Percentiles rank a stretch among this genome's conserved stretches.
phyloP scores from a whole-genome alignment of 371 early-diverging fungal species.

The Gilbertella persicaria region DNA sequence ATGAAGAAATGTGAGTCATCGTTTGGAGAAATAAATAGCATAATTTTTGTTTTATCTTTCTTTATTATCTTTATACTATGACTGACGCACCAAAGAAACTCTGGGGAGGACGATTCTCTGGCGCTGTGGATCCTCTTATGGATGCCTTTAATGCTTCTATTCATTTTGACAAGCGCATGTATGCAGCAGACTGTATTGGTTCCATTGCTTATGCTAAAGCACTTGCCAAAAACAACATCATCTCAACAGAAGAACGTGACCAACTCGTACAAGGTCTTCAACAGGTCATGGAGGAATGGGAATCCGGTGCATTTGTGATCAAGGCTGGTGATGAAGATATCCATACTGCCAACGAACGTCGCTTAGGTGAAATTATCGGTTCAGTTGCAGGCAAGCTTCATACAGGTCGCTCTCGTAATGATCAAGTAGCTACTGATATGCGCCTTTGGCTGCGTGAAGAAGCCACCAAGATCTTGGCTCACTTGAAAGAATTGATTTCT shows the following conservation, averaged over 20 bases:
- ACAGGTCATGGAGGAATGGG: slow-evolving; percentile 85
- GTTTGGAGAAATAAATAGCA: not conserved
- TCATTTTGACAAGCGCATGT: slow-evolving; percentile 90
- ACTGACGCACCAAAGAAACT: slow-evolving; percentile 55
- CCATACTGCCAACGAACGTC: slow-evolving; percentile 97
- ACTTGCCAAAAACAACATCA: slow-evolving; percentile 70
- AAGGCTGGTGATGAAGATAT: slow-evolving; percentile 93
- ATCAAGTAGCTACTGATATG: slow-evolving; percentile 98
- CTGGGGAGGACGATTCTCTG: slow-evolving; percentile 89
- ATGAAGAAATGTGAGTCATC: not conserved
- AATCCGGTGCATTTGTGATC: slow-evolving; percentile 69
- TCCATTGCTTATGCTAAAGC: slow-evolving; percentile 93
- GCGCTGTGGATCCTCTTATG: slow-evolving; percentile 94
- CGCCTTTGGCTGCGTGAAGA: slow-evolving; percentile 92
- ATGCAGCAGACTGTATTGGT: slow-evolving; percentile 84
- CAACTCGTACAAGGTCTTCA: slow-evolving; percentile 75
- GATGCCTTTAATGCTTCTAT: slow-evolving; percentile 95
- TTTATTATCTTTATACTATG: slow-evolving; percentile 2
- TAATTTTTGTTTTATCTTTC: not conserved
- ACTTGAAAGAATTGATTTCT: slow-evolving; percentile 75
- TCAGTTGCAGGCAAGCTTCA: slow-evolving; percentile 94
- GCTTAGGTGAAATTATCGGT: slow-evolving; percentile 92
- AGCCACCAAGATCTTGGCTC: slow-evolving; percentile 56
- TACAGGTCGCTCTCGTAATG: slow-evolving; percentile 94
- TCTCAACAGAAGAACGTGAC: slow-evolving; percentile 75